phyloP scores from a whole-genome alignment of 352 stramenopile genomes.

The Globisporangium ultimum region DNA sequence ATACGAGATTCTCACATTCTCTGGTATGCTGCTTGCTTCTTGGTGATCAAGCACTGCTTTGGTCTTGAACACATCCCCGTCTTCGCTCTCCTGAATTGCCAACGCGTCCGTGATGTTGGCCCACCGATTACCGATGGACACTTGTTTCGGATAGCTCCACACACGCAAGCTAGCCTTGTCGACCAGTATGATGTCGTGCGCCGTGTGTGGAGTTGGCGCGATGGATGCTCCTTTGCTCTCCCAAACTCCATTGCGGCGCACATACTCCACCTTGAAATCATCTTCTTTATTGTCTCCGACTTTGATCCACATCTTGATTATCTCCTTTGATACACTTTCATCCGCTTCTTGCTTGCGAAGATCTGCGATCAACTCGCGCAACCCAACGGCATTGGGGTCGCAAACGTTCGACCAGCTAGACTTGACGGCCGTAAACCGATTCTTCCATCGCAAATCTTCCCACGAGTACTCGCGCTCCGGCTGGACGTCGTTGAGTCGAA shows the following conservation, averaged over 20 bases:
- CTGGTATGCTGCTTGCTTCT: neutral
- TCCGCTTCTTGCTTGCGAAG: neutral
- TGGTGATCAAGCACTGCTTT: neutral
- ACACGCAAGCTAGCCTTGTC: neutral
- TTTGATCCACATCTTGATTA: neutral
- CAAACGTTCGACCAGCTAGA: slow-evolving; percentile 9
- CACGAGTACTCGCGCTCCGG: neutral
- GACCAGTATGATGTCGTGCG: neutral
- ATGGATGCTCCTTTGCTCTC: neutral
- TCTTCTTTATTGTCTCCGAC: neutral
- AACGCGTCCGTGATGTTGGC: neutral
- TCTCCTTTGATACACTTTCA: slow-evolving; percentile 1
- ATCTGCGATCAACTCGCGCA: neutral
- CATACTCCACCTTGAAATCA: neutral
- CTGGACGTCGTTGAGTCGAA: neutral
- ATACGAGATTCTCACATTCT: neutral
- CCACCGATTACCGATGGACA: neutral
- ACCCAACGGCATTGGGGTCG: neutral
- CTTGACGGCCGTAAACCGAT: slow-evolving; percentile 3
- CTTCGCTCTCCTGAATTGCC: neutral
- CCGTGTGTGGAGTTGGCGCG: neutral
- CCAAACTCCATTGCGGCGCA: neutral
- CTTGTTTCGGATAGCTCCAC: neutral
- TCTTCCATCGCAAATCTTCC: neutral
- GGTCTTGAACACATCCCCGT: neutral